Base-by-base conservation (phyloP, 2,329 filamentous ascomycete species). In the Xylariaceae sp. region DNA sequence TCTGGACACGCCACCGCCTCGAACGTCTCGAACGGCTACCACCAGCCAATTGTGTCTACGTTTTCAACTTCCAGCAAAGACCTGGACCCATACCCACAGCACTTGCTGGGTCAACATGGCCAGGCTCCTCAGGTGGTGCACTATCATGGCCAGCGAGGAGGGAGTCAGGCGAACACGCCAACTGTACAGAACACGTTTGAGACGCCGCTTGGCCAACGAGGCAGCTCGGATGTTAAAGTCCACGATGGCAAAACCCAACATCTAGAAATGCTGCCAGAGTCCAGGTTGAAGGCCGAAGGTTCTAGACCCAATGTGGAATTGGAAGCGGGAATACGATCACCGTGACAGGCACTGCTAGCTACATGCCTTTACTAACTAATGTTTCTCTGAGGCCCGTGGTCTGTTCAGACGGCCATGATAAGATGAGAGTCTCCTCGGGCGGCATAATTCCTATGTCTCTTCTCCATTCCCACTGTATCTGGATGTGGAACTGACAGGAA, bases 31-130 rank as follows among this genome's bases (percentile, higher is more conserved):
- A 81, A 82, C 57, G 78, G 78, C n/a, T 83, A 83, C 52, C 77
- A 80, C 54, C 78, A 82, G 55, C 79, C 80, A 4, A 67, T 83
- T 15, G 74, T 83, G 30, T 83, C 79, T 31, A 81, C 77, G 15
- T 84, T 84, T 52, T 83, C 79, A 24, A 84, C 80, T 2, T 83
- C 79, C 8, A 83, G 78, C 61, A 81, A 80, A 57, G 80, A 84
- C 54, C 63, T 84, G 21, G 76, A 83, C 51, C 80, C 75, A 1
- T 83, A 83, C 53, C 79, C 80, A 4, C 81, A 78, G 18, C 76
- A 83, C 50, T 68, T 81, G 34, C 62, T 83, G 4, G 78, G 78
- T 2, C 74, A 80, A 48, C 73, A 73, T 27, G 78, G 78, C 12
- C 78, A 82, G 56, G 67, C 72, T 12, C 78, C 78, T 8, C 78